Conservation (phyloP, 306 rosid genomes). For the Vachellia collinsii region DNA sequence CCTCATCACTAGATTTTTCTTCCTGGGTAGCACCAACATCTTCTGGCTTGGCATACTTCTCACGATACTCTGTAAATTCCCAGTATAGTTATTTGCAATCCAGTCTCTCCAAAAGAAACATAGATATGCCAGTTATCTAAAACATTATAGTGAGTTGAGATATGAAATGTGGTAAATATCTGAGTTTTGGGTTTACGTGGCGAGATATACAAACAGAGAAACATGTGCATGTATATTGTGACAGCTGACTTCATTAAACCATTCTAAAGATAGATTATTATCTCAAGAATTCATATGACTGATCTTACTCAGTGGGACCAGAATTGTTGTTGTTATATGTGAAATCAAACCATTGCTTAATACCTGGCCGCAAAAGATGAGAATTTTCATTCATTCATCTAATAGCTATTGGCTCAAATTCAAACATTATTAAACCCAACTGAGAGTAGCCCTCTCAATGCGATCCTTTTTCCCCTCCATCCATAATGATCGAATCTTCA, state of each 20-base stretch:
- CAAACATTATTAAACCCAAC: too few relatives aligned
- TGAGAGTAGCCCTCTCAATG: too few relatives aligned
- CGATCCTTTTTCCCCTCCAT: too few relatives aligned
- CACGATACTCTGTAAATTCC: conserved; percentile 61
- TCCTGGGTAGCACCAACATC: conserved; percentile 61
- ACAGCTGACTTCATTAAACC: conserved; percentile 17
- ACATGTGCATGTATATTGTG: not conserved
- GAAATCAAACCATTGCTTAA: not conserved
- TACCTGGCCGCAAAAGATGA: too few relatives aligned
- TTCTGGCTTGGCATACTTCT: conserved; percentile 82
- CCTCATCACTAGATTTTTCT: conserved; percentile 73
- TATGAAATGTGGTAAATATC: conserved; percentile 28
- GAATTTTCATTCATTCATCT: too few relatives aligned
- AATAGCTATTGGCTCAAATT: too few relatives aligned
- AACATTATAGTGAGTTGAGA: conserved; percentile 1
- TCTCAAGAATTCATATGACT: not conserved
- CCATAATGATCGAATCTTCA: too few relatives aligned
- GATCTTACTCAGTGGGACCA: not conserved
- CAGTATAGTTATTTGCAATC: not conserved
- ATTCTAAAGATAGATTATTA: not conserved
- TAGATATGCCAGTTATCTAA: conserved; percentile 17
- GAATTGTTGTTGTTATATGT: not conserved
- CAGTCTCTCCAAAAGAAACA: conserved; percentile 15
- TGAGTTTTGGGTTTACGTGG: conserved; percentile 24
- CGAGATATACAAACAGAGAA: not conserved